Conservation (phyloP, 2,329 filamentous ascomycete genomes). For the Eutypella sp. region DNA sequence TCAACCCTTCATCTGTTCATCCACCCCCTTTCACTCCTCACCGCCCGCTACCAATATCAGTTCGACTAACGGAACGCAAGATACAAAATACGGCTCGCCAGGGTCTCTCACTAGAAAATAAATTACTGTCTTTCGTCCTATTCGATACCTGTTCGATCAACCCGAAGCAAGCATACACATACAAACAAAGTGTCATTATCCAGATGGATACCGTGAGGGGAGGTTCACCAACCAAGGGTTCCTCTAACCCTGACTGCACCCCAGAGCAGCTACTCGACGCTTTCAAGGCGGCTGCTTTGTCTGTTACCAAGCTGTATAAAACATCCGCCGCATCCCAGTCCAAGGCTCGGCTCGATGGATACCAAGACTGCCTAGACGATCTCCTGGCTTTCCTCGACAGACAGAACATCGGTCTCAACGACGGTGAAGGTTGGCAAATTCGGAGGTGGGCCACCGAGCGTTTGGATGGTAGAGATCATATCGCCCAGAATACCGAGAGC, state of each 20-base stretch:
- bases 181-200: constrained; percentile 1
- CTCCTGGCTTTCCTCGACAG: constrained; percentile 80
- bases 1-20: too few species aligned
- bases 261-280: constrained; percentile 72
- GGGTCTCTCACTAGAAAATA: too few species aligned
- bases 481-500: constrained; percentile 54
- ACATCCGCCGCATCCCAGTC: constrained; percentile 75
- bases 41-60: too few species aligned
- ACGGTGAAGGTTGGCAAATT: constrained; percentile 68
- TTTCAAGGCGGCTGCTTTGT: constrained; percentile 88
- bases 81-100: too few species aligned
- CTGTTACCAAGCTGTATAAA: constrained; percentile 95
- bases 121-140: too few species aligned
- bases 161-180: constrained; percentile 1
- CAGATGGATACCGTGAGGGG: constrained; percentile 25
- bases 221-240: constrained; percentile 24
- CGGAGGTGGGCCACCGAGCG: constrained; percentile 64
- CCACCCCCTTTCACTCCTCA: too few species aligned
- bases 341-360: constrained; percentile 73
- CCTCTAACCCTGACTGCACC: constrained; percentile 36
- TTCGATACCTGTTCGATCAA: too few species aligned
- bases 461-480: constrained; percentile 56
- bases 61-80: too few species aligned
- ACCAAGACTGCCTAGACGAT: constrained; percentile 91
- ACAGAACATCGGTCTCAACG: constrained; percentile 69